A percentile compares a stretch with the other conserved stretches of the same genome.
Evolutionary conservation across 805 yeast genomes (phyloP).

Genomic region (Wickerhamomyces rabaulensis): DNA sequence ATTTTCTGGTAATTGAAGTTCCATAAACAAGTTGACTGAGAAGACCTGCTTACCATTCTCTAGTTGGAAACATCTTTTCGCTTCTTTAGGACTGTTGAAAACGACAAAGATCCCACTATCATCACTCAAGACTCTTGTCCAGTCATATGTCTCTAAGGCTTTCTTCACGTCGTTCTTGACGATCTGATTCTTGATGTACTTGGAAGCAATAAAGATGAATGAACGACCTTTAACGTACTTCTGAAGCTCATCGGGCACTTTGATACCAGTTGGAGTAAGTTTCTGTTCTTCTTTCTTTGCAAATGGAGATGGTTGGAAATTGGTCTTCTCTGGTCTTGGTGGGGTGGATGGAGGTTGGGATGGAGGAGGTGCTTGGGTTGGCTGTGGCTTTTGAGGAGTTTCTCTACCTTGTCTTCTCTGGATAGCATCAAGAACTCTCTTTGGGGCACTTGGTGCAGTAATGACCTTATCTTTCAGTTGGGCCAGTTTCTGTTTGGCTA

Average conservation of each 20-base stretch:
- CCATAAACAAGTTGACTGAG: conserved; percentile 51
- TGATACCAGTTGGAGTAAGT: conserved; percentile 5
- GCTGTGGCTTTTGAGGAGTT: neutral
- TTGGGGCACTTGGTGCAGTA: conserved; percentile 21
- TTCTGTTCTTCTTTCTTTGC: neutral
- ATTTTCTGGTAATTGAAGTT: conserved; percentile 27
- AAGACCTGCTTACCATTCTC: conserved; percentile 54
- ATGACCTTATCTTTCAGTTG: conserved; percentile 23
- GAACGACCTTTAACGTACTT: conserved; percentile 53
- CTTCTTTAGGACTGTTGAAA: conserved; percentile 55
- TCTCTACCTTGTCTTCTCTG: conserved; percentile 5
- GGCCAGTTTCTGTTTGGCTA: conserved; percentile 8
- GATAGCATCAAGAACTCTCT: conserved; percentile 16
- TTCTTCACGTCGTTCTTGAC: conserved; percentile 55
- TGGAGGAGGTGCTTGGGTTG: neutral
- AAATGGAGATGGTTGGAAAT: neutral
- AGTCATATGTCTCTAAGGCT: conserved; percentile 51
- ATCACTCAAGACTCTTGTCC: conserved; percentile 63
- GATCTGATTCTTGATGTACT: conserved; percentile 34
- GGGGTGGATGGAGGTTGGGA: neutral
- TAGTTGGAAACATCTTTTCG: conserved; percentile 50
- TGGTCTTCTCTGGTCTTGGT: neutral
- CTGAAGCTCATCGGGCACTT: conserved; percentile 44
- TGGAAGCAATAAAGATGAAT: conserved; percentile 47
- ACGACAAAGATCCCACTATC: conserved; percentile 63